Base-by-base conservation (phyloP, 331 rosid species). In the Cucumis variabilis region DNA sequence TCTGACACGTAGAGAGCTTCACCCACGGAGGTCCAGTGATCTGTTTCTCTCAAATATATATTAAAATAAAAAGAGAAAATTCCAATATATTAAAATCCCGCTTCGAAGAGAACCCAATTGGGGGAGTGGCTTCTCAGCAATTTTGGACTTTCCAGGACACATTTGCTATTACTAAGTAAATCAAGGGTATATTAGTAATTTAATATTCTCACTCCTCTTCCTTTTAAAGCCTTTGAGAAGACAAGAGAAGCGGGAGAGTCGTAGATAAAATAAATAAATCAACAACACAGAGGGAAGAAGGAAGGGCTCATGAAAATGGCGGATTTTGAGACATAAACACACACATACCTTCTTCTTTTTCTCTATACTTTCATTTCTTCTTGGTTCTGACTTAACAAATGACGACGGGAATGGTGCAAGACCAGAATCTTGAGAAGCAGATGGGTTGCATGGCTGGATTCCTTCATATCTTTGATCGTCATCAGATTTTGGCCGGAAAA, bases 371-470 rank as follows among this genome's bases (percentile, higher is more conserved):
- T 21, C 5, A 16, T 72, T 72, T 73, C 1, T 68, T 25, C 17
- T 25, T 33, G 11, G 3, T 80, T 89, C 55, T 80, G 72, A 30
- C 37, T 44, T 0, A 25, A 74, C 37, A 87, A 70, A 96, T 93
- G 98, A 92, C 95, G 87, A 93, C 92, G 11, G 94, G 95, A 11
- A 86, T 94, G 21, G 91, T 92, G 28, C 92, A 93, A n/a, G 98
- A 96, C 41, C 96, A 92, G 88, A 93, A 91, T 37, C 91, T 93
- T 33, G 96, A 95, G 84, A 96, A 92, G 82, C 99, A 97, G 86
- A 97, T 96, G 94, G 99, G 99, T 4, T 97, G 99, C 98, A 97
- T 97, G 99, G 92, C 99, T 1, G 98, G 99, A 0, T 97, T 97
- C 77, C 95, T 96, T 73, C 95, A 97, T 82, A 97, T 97, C 93